Conservation (phyloP, 371 early-diverging fungal species). For the Encephalitozoon romaleae region DNA sequence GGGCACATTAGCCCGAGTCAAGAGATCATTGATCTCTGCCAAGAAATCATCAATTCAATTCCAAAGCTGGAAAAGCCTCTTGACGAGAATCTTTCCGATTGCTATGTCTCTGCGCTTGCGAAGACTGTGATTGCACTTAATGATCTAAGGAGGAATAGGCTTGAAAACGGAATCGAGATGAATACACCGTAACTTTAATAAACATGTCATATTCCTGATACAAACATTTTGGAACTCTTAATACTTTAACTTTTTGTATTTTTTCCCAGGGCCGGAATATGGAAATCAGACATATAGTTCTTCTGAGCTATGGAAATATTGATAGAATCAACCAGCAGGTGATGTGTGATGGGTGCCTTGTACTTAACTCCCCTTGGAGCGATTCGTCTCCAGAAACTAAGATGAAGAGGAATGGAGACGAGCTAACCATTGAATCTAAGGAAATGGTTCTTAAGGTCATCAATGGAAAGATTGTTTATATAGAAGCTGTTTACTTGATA, state of each 20-base stretch:
- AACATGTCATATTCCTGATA: background rate
- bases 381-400: background rate
- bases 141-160: slow-evolving; percentile 33
- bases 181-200: slow-evolving; percentile 5
- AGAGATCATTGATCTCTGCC: slow-evolving; percentile 45
- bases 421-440: background rate
- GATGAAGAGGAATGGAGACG: background rate
- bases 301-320: background rate
- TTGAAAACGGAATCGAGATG: slow-evolving; percentile 22
- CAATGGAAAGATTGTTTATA: background rate
- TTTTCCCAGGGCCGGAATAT: background rate
- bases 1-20: slow-evolving; percentile 26
- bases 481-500: background rate
- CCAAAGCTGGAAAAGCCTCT: slow-evolving; percentile 24
- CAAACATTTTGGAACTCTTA: background rate
- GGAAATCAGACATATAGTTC: background rate
- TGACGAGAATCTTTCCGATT: slow-evolving; percentile 11
- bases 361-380: background rate
- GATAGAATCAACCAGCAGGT: background rate
- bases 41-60: slow-evolving; percentile 51
- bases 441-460: background rate
- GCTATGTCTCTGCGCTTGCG: slow-evolving; percentile 37
- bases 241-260: background rate
- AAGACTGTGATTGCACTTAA: slow-evolving; percentile 37
- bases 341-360: background rate